Evolutionary conservation across 257 asterid species (phyloP).

Genomic region (Rhazya stricta): DNA sequence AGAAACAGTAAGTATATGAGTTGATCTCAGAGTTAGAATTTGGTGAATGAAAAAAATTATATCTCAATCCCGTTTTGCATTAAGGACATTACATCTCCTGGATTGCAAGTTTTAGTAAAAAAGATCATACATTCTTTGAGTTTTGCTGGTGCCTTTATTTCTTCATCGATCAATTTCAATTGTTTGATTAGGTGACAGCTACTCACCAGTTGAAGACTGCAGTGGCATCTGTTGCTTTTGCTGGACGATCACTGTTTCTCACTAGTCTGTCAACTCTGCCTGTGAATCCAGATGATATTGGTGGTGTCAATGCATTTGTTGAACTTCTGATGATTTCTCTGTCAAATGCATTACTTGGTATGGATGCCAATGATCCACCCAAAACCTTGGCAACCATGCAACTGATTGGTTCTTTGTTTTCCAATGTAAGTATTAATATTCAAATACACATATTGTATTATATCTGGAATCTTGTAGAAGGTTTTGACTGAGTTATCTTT

Average conservation of each 20-base stretch:
- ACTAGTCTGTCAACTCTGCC: constrained; percentile 45
- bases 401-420: constrained; percentile 86
- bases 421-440: constrained; percentile 59
- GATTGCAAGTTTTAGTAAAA: background rate
- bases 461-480: constrained; percentile 10
- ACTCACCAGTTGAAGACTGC: constrained; percentile 99
- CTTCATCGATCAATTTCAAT: constrained; percentile 11
- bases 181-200: constrained; percentile 78
- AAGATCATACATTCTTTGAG: constrained; percentile 14
- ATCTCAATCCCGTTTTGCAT: background rate
- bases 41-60: constrained; percentile 9
- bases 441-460: constrained; percentile 7
- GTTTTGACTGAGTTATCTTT: constrained; percentile 35
- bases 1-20: constrained; percentile 78
- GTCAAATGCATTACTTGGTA: constrained; percentile 90
- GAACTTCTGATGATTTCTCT: constrained; percentile 82
- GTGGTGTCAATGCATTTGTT: constrained; percentile 53
- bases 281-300: constrained; percentile 37
- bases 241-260: constrained; percentile 78
- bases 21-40: background rate
- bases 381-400: constrained; percentile 98
- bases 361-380: constrained; percentile 99
- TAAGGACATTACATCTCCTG: background rate
- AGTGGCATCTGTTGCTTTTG: constrained; percentile 81
- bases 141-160: constrained; percentile 12